Evolutionary conservation across 176 grass and related monocot genomes (phyloP).

Genomic region (Juncus effusus): DNA sequence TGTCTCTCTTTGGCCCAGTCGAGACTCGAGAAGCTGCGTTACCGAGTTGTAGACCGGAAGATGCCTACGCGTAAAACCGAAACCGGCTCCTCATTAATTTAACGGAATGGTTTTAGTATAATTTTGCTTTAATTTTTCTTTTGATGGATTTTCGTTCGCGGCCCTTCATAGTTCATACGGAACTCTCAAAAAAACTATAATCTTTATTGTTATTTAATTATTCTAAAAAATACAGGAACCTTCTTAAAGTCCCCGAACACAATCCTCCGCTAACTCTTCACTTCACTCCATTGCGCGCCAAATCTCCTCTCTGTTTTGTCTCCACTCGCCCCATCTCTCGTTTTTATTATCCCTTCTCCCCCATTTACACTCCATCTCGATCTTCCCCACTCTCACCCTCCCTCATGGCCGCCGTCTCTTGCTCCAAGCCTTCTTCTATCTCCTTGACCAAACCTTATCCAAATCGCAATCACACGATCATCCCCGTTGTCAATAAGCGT

Average conservation of each 20-base stretch:
- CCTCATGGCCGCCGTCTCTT: constrained; percentile 9
- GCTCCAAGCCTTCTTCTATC: constrained; percentile 11
- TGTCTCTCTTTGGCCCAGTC: no score
- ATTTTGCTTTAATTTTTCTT: no score
- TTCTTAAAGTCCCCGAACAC: not conserved
- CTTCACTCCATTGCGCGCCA: constrained; percentile 25
- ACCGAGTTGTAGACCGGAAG: no score
- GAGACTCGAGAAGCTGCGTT: no score
- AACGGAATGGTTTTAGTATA: no score
- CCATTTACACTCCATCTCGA: not conserved
- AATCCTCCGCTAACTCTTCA: constrained; percentile 3
- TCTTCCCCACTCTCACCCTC: not conserved
- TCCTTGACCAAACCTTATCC: not conserved
- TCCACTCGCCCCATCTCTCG: constrained; percentile 20
- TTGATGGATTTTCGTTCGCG: no score
- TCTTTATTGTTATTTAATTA: not conserved
- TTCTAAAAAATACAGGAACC: constrained; percentile 1
- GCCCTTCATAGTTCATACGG: no score
- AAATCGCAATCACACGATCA: not conserved
- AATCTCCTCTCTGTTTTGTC: not conserved
- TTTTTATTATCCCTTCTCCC: not conserved
- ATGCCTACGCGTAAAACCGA: no score
- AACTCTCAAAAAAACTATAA: no score
- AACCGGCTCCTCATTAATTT: no score
- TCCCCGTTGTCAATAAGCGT: constrained; percentile 15